Evolutionary conservation across 2,329 filamentous ascomycete genomes (phyloP), one percentile per base, ranked within the genome.

Genomic region (Geosmithia flava): DNA sequence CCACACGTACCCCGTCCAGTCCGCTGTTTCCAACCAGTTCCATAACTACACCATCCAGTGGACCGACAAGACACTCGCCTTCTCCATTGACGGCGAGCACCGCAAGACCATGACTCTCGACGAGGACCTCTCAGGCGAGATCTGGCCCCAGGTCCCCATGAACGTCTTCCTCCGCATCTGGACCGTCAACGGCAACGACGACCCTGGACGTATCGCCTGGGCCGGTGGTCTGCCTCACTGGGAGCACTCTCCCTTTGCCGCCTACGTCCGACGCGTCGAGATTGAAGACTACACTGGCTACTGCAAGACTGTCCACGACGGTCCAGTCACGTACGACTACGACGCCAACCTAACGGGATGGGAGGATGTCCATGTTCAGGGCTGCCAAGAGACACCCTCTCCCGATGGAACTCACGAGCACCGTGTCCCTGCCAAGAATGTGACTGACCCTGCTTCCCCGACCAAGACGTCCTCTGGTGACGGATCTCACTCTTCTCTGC

Each of bases 41-140:
- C 80, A 85, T 67, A 84, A 75, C 48, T 87, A 87, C 67, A 73
- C 74, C 16, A 63, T 87, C 47, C 76, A 84, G 65, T 87, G 83
- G 83, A 82, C 76, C 20, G 59, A 71, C 27, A 70, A 76, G 7
- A 59, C 65, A 33, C 67, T 83, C 51, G 66, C 70, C 50, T 87
- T 80, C 74, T 70, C 74, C 57, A 74, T 87, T 48, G 70, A 80
- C 56, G 70, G 68, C 50, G 54, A 53, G 5, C 56, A 64, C 20
- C 58, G 56, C 19, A 59, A 58, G 1, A 54, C 60, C 2, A 61
- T 55, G 45, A 56, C 53, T 19, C 59, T 72, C 20, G 74, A 76
- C 50, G 71, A 68, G 3, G 66, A 71, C 39, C 67, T 74, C 44
- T 67, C 68, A 8, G 62, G 68, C 49, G 67, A 68, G 7, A 60